Evolutionary conservation across 78 protist species (phyloP), one percentile per base, ranked within the genome.

Genomic region (Guillardia theta): DNA sequence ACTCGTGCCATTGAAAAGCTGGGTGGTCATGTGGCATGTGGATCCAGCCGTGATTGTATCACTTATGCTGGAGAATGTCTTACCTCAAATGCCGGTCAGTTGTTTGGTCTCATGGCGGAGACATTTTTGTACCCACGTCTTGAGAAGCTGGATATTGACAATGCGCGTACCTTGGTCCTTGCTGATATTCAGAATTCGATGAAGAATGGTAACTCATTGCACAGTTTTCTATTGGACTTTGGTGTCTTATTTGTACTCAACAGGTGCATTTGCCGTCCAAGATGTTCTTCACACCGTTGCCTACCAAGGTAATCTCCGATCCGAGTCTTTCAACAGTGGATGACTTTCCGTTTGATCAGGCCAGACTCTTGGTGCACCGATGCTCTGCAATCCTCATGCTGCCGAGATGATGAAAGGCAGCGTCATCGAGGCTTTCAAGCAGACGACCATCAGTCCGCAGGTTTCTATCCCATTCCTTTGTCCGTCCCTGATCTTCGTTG

Each of bases 1-100:
- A 48, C 62, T n/a, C 93, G 93, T 36, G 93, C 21, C n/a, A 22
- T 48, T 27, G 93, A 88, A 64, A 45, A 43, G 93, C 70, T 88
- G 18, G 93, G 93, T 46, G 93, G 76, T 19, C 76, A 48, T 48
- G 93, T 48, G 0, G 93, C 62, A 6, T 8, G 47, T 22, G 93
- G 76, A 4, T 37, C 93, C 10, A 46, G 62, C 93, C 93, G 93
- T 15, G 93, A 88, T 41, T 27, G 36, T 41, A 45, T 88, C 62
- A 48, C 24, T 8, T 88, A 33, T 41, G 93, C 93, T 1, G 93
- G 93, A n/a, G 93, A 88, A 18, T 88, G 93, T 43, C 39, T 88
- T 18, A 30, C 43, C 46, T 8, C 39, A 0, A 46, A 88, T 48
- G 93, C 62, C 30, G 43, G n/a, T 44, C 45, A 4, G 41, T 64